Percentiles rank a stretch among this genome's conserved stretches.
Evolutionary conservation across 2,329 filamentous ascomycete species (phyloP).

Genomic region (Bipolaris oryzae): DNA sequence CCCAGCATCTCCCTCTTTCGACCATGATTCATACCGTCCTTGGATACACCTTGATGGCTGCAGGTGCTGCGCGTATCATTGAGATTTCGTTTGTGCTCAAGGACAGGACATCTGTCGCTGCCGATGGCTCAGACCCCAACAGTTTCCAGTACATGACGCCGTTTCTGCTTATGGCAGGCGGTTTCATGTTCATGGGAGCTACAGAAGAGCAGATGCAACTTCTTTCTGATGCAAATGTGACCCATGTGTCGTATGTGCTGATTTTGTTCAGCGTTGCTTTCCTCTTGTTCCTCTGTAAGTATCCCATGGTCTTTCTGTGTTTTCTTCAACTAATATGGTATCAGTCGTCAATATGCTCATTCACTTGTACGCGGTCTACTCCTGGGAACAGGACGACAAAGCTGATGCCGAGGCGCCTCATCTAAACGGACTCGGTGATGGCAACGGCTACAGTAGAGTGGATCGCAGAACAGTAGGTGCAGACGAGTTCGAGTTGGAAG

Average conservation of each 20-base stretch:
- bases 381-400: slow-evolving; percentile 52
- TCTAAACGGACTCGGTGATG: slow-evolving; percentile 28
- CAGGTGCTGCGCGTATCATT: slow-evolving; percentile 81
- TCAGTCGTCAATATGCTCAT: slow-evolving; percentile 82
- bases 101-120: slow-evolving; percentile 69
- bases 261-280: slow-evolving; percentile 91
- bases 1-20: slow-evolving; percentile 81
- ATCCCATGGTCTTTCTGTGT: fast-evolving
- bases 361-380: slow-evolving; percentile 75
- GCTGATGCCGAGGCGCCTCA: slow-evolving; percentile 45
- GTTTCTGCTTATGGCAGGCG: slow-evolving; percentile 84
- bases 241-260: slow-evolving; percentile 89
- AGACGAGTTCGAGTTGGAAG: slow-evolving; percentile 92
- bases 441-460: slow-evolving; percentile 53
- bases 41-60: slow-evolving; percentile 93
- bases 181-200: slow-evolving; percentile 96
- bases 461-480: slow-evolving; percentile 74
- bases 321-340: slow-evolving; percentile 17
- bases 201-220: slow-evolving; percentile 95
- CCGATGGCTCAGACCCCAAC: slow-evolving; percentile 72
- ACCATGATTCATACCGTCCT: slow-evolving; percentile 89
- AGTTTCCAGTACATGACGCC: slow-evolving; percentile 74
- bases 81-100: slow-evolving; percentile 87
- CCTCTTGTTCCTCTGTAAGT: slow-evolving; percentile 81
- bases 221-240: slow-evolving; percentile 74